phyloP scores from a whole-genome alignment of 75 land plant genomes.

The Chamaecyparis obtusa region DNA sequence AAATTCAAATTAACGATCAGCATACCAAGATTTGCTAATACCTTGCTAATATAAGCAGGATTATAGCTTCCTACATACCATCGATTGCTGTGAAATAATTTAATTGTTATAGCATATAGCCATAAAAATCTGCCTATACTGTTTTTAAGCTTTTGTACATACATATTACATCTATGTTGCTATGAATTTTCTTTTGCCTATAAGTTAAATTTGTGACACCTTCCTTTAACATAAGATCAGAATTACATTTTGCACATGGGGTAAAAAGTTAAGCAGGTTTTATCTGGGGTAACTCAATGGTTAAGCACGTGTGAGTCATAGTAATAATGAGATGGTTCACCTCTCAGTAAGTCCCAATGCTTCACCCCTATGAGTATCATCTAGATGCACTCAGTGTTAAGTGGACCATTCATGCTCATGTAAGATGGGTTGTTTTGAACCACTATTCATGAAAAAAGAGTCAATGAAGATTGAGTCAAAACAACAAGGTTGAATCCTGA shows the following conservation, averaged over 20 bases:
- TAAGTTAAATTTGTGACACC: background rate
- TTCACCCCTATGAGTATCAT: no score
- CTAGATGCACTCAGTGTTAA: no score
- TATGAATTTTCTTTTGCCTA: background rate
- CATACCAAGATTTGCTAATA: background rate
- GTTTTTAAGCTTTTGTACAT: background rate
- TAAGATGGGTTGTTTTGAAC: no score
- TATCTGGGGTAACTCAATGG: no score
- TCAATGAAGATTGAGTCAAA: no score
- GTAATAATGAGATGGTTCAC: no score
- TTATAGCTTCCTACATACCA: background rate
- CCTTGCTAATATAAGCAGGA: background rate
- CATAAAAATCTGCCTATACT: background rate
- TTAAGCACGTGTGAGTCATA: no score
- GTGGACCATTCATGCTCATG: no score
- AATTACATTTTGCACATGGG: background rate
- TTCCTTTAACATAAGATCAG: background rate
- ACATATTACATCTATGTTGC: background rate
- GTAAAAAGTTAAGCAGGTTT: no score
- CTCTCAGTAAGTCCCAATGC: no score
- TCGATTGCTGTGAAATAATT: background rate
- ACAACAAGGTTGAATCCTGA: no score
- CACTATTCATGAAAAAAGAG: no score
- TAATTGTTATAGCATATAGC: background rate
- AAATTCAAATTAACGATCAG: background rate